Evolutionary conservation across 1,284 basidiomycete species (phyloP).

Genomic region (Cryptococcus depauperatus): DNA sequence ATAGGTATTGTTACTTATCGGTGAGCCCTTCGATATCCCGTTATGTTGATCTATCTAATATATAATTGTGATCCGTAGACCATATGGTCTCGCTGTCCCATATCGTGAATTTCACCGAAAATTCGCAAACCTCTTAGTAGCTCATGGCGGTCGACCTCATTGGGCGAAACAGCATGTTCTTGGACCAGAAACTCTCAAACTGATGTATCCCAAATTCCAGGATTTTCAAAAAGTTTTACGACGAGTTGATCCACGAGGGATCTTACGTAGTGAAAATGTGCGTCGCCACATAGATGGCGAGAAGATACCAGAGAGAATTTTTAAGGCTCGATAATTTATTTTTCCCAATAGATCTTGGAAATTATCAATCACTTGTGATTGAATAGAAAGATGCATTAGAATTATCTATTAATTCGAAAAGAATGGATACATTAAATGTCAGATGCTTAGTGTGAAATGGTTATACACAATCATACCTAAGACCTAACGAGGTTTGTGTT

Average conservation of each 20-base stretch:
- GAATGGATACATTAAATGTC: no score
- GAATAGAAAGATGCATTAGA: no score
- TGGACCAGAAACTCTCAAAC: conserved; percentile 57
- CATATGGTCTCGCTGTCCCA: conserved; percentile 79
- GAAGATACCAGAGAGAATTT: conserved; percentile 31
- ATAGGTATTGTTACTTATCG: conserved; percentile 94
- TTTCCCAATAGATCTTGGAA: no score
- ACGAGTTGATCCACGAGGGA: conserved; percentile 67
- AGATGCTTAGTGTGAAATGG: no score
- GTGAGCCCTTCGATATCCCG: conserved; percentile 49
- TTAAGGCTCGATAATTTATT: no score
- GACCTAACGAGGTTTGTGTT: no score
- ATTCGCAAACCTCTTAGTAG: conserved; percentile 68
- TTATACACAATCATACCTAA: no score
- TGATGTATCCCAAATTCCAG: conserved; percentile 73
- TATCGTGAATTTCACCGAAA: conserved; percentile 72
- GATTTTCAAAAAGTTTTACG: conserved; percentile 67
- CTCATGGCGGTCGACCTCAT: conserved; percentile 78
- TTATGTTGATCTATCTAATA: not conserved
- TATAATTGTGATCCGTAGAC: conserved; percentile 51
- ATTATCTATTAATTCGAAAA: no score
- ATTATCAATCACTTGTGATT: no score
- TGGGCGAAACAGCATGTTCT: conserved; percentile 93
- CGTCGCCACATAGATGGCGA: conserved; percentile 50
- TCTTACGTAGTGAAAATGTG: conserved; percentile 57